Evolutionary conservation across 2,329 filamentous ascomycete species (phyloP).

Genomic region (Cordyceps javanica): DNA sequence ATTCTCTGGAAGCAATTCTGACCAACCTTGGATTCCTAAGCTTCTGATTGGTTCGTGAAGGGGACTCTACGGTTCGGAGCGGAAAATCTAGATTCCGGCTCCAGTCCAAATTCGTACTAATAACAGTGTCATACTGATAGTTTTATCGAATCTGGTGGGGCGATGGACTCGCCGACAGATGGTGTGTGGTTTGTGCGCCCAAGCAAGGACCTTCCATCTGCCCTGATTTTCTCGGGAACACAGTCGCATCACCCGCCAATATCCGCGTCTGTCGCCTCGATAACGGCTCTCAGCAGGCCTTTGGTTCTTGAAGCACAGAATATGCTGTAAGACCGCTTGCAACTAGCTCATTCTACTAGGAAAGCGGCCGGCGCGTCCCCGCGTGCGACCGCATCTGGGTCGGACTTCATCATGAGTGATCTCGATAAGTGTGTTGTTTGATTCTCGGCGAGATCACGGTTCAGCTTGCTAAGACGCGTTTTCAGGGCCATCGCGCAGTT

Average conservation of each 20-base stretch:
- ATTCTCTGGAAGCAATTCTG: neutral
- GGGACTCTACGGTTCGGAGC: neutral
- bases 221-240: neutral
- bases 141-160: conserved; percentile 5
- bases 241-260: neutral
- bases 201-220: neutral
- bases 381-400: conserved; percentile 16
- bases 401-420: conserved; percentile 66
- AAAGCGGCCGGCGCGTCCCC: conserved; percentile 19
- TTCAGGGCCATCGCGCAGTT: conserved; percentile 89
- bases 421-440: conserved; percentile 67
- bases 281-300: neutral
- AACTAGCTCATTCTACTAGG: neutral
- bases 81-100: neutral
- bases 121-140: too few species aligned
- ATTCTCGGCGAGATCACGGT: neutral
- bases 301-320: neutral
- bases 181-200: conserved; percentile 4
- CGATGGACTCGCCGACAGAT: neutral
- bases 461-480: neutral
- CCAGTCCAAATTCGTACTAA: neutral
- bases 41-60: neutral
- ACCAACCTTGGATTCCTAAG: conserved; percentile 5
- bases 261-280: neutral
- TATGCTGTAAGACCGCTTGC: neutral